These are phyloP conservation scores for Boletus subparvulus DNA, from an alignment of 768 basidiomycete genomes.

Conservation along the genomic window DNA sequence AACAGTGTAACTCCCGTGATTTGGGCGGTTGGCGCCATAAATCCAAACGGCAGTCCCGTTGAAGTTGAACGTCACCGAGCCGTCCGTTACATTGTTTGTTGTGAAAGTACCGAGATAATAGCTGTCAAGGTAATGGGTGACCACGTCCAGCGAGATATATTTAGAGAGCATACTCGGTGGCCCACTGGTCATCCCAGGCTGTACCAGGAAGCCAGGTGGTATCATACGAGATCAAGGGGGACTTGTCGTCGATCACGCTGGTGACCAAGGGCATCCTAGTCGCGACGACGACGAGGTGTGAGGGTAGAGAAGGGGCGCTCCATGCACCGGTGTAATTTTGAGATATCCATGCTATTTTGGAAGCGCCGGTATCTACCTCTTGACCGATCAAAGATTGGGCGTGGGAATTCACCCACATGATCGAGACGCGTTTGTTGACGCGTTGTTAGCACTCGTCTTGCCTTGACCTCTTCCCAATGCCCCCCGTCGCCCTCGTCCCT, in stretches of 20 bases:
- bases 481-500: conserved; percentile 44
- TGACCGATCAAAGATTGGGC: neutral
- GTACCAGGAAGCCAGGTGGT: conserved; percentile 21
- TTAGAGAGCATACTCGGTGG: conserved; percentile 14
- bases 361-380: neutral
- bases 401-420: conserved; percentile 19
- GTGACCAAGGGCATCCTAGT: conserved; percentile 26
- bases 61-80: conserved; percentile 42
- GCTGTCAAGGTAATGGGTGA: conserved; percentile 18
- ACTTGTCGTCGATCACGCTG: conserved; percentile 33
- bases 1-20: conserved; percentile 47
- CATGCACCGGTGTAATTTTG: neutral
- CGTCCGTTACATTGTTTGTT: conserved; percentile 35
- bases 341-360: neutral
- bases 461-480: conserved; percentile 52
- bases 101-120: conserved; percentile 43
- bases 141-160: neutral
- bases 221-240: conserved; percentile 32
- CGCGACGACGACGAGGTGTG: neutral
- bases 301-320: neutral
- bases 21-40: conserved; percentile 48
- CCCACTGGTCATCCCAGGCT: conserved; percentile 9
- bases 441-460: conserved; percentile 35
- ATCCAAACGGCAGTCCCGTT: conserved; percentile 50
- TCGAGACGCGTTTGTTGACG: conserved; percentile 29